These are phyloP conservation scores for Chaetomium fimeti DNA, from an alignment of 495 filamentous ascomycete genomes.

Conservation along the genomic window DNA sequence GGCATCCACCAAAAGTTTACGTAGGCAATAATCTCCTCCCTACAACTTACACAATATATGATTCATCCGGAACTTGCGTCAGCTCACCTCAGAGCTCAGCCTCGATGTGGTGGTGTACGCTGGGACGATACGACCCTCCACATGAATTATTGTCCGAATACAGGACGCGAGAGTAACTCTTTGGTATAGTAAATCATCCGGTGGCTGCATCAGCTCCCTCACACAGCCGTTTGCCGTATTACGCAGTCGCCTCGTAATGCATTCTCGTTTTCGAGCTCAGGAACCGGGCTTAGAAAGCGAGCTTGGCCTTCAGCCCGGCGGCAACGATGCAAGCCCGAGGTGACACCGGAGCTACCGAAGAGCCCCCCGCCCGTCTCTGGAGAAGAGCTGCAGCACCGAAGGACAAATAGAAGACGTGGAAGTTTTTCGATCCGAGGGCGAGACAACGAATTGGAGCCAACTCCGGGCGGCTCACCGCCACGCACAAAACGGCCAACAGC, in stretches of 20 bases:
- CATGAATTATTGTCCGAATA: background rate
- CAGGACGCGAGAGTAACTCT: background rate
- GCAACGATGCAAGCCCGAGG: background rate
- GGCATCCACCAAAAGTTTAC: too few relatives aligned
- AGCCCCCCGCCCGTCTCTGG: background rate
- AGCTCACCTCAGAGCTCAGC: constrained; percentile 1
- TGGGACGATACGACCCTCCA: background rate
- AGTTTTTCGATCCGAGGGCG: background rate
- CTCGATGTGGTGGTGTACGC: background rate
- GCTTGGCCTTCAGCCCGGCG: background rate
- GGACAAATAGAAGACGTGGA: constrained; percentile 1
- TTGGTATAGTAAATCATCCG: background rate
- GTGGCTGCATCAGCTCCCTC: background rate
- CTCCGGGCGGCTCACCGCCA: constrained; percentile 20
- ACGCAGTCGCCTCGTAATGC: background rate
- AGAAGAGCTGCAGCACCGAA: background rate
- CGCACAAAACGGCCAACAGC: constrained; percentile 15
- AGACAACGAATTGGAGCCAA: constrained; percentile 7
- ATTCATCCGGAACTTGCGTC: background rate
- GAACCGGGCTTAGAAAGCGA: background rate
- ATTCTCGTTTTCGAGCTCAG: background rate
- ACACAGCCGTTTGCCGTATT: background rate
- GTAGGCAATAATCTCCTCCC: too few relatives aligned
- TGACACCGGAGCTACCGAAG: background rate
- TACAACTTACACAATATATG: background rate